Evolutionary conservation across 2,329 filamentous ascomycete genomes (phyloP), one percentile per base, ranked within the genome.

Genomic region (Ascochyta pisi): DNA sequence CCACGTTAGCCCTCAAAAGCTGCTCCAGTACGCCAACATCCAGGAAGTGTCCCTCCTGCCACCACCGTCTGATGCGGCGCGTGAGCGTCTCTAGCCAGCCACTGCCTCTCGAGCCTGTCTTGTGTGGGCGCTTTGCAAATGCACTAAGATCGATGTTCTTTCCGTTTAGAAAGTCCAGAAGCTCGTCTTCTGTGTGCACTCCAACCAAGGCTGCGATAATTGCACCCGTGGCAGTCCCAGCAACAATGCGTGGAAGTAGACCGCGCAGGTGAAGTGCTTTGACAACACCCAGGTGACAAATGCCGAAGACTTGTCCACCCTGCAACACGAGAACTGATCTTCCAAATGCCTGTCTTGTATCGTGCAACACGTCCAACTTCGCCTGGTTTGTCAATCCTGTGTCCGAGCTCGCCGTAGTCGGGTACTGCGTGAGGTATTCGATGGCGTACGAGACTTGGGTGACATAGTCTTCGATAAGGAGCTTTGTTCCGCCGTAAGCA

Each of bases 401-500:
- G 13, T 78, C 76, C 45, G 79, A 71, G 74, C 66, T 76, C 52
- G 60, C 66, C 16, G 80, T 81, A 0, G 85, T 88, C 19, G 89
- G 86, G 48, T 91, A 81, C 19, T 79, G 78, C 26, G 87, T 88
- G 34, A 97, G 88, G 68, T 93, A 88, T 58, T 90, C 85, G 50
- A 96, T 86, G 1, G 91, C 89, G 55, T 89, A 85, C n/a, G 89
- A 89, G 33, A 96, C 88, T 70, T 94, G 88, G 0, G 88, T 87
- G 59, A 96, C 88, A 70, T 97, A 97, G 74, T 96, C 90, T 70
- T 96, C 92, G 59, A 97, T 96, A 43, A 96, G 79, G 49, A 90
- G 85, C 73, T 97, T 97, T 1, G 93, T 96, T 15, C 93, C 93
- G 1, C 90, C 89, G 71, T 95, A 95, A 12, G 91, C 89, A 54